These are phyloP conservation scores for Stentor coeruleus DNA, from an alignment of 73 alveolate genomes.

Conservation along the genomic window DNA sequence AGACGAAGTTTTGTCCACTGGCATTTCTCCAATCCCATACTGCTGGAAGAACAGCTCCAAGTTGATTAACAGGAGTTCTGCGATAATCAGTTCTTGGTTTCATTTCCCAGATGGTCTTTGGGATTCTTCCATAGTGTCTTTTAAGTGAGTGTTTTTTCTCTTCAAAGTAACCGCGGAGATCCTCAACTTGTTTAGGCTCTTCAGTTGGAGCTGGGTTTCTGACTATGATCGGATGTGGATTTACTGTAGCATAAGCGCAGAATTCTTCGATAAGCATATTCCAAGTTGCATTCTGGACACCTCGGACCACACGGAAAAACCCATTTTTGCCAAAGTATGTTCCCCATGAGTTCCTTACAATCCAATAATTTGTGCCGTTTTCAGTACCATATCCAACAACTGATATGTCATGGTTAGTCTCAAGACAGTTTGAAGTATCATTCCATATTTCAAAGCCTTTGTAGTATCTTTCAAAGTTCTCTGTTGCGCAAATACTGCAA, in stretches of 20 bases:
- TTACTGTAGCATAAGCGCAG: not conserved
- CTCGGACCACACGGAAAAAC: conserved; percentile 64
- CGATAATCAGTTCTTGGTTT: conserved; percentile 38
- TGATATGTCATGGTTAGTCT: conserved; percentile 63
- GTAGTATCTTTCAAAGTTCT: conserved; percentile 46
- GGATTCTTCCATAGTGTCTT: conserved; percentile 65
- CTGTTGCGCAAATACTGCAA: conserved; percentile 73
- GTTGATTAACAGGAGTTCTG: conserved; percentile 43
- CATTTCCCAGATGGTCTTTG: conserved; percentile 65
- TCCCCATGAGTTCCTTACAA: conserved; percentile 82
- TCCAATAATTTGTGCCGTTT: conserved; percentile 73
- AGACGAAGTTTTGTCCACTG: conserved; percentile 58
- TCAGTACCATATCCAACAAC: conserved; percentile 83
- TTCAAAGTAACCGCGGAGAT: conserved; percentile 32
- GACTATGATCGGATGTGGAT: not conserved
- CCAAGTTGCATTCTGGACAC: conserved; percentile 16
- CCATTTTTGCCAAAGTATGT: conserved; percentile 74
- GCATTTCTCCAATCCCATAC: conserved; percentile 70
- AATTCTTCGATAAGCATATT: not conserved
- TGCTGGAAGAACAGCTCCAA: conserved; percentile 47
- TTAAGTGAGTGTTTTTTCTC: conserved; percentile 47
- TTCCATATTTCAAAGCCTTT: conserved; percentile 59
- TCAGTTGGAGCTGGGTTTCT: conserved; percentile 54
- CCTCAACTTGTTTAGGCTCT: conserved; percentile 68
- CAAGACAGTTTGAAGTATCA: conserved; percentile 42